Evolutionary conservation across 345 rosid species (phyloP).

Genomic region (Hypericum perforatum): DNA sequence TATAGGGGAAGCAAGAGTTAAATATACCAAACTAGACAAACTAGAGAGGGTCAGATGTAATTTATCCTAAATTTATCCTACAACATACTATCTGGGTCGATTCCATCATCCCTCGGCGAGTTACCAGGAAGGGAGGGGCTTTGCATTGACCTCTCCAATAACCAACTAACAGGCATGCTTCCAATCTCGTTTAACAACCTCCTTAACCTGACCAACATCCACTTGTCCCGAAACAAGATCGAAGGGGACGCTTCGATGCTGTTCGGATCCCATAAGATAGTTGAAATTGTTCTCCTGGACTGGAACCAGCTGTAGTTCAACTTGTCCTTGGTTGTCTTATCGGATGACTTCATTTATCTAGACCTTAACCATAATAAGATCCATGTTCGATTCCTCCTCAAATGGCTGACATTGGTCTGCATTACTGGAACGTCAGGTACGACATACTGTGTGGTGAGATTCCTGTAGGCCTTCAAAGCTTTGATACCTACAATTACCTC

Average conservation of each 20-base stretch:
- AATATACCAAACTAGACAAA: no score
- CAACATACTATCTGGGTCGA: no score
- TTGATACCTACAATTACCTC: conserved; percentile 38
- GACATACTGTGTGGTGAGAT: conserved; percentile 62
- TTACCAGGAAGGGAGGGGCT: no score
- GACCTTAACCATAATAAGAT: conserved; percentile 67
- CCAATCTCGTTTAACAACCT: no score
- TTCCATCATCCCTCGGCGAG: no score
- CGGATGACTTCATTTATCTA: conserved; percentile 28
- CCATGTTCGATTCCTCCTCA: conserved; percentile 36
- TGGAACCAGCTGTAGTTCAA: conserved; percentile 53
- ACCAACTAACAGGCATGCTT: no score
- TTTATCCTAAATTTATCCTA: no score
- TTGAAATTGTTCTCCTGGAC: conserved; percentile 31
- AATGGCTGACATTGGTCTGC: conserved; percentile 30
- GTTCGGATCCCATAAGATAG: conserved; percentile 52
- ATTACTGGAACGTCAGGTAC: conserved; percentile 56
- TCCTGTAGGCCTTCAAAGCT: conserved; percentile 52
- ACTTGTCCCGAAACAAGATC: not conserved
- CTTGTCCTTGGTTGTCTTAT: conserved; percentile 37
- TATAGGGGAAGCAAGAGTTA: no score
- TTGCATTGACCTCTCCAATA: no score
- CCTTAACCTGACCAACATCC: no score
- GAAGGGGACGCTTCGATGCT: conserved; percentile 14
- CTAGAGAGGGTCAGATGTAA: no score